Base-by-base conservation (phyloP, 2,329 filamentous ascomycete species). In the Fusarium acutatum region DNA sequence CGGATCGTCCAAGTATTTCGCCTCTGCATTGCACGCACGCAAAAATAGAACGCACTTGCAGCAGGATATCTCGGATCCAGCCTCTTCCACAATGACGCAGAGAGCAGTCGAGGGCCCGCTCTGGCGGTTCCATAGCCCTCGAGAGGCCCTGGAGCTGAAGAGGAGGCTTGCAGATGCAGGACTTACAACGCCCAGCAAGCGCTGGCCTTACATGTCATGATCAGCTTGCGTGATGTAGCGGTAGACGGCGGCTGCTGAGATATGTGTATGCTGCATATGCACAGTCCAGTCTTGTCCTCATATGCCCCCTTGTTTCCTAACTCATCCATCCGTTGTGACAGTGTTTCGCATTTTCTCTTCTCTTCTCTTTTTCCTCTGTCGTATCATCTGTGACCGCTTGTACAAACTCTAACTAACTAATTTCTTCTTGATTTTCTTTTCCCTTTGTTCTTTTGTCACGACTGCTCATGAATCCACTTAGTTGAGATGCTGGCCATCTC, bases 401-500 rank as follows among this genome's bases (percentile, higher is more conserved):
- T 71, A 60, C 60, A 56, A 61, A 22, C 40, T 37, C 5, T 61
- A 41, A 49, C 30, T 66, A 44, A 60, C 38, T 65, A 53, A 62
- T 68, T 73, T 54, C 35, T 52, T 34, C 28, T 24, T 67, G 28
- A 34, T n/a, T 52, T n/a, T 41, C 38, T 52, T 60, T 72, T 58
- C 69, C 35, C 58, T 69, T 73, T 72, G 56, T 52, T 72, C 62
- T 61, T 52, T 77, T 67, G 53, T 63, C 57, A 72, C 75, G 73
- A 67, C 64, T 64, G 69, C 71, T 67, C 64, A 78, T 75, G 72
- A 78, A 77, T 67, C 50, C 34, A 64, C 38, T 66, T 77, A 76
- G 79, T 73, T 82, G 80, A 79, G 81, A 82, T 82, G 81, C 81
- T 81, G 80, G 81, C 26, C 79, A 75, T 81, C 79, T 79, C 78